Base-by-base conservation (phyloP, 2,329 filamentous ascomycete species). In the Fusarium brachygibbosum region DNA sequence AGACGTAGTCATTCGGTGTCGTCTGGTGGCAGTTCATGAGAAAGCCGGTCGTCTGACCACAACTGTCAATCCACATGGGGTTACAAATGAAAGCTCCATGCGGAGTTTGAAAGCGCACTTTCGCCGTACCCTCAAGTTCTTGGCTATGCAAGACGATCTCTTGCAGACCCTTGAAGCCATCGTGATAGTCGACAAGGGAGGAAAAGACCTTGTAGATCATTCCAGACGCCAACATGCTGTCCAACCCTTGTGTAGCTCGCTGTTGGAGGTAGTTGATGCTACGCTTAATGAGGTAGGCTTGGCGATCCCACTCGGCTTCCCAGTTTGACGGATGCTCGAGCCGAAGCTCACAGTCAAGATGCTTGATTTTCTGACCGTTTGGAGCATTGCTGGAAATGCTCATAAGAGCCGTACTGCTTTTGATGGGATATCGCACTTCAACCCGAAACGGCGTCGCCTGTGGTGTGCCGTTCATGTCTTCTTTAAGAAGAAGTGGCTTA, bases 141-240 rank as follows among this genome's bases (percentile, higher is more conserved):
- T 69, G 50, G 8, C 67, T 73, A 32, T 72, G 63, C 4, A 90
- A 79, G 35, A 89, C 82, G 9, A 90, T 86, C 56, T 87, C 85
- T 38, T 88, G 82, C 79, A 89, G 88, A 25, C 86, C 87, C 53
- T 81, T 82, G 75, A 87, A 90, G 37, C 81, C 81, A 11, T 74
- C 76, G 17, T 82, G 80, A 66, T 89, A 90, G 71, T 88, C 85
- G 8, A 89, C 87, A 1, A 89, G 83, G 13, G 78, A 73, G 11
- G 68, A 54, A 71, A 88, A 88, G 1, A 88, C 85, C 80, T 94
- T 94, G 85, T 96, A 96, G 6, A 75, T 38, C 38, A 77, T 69
- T 17, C 59, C 54, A 16, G 62, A 64, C 6, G 72, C 70, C 46
- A 77, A 45, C 10, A 62, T 63, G 2, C 72, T 69, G 1, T 66